phyloP scores from a whole-genome alignment of 1,284 basidiomycete genomes.

The Cryptococcus maquisensis region DNA sequence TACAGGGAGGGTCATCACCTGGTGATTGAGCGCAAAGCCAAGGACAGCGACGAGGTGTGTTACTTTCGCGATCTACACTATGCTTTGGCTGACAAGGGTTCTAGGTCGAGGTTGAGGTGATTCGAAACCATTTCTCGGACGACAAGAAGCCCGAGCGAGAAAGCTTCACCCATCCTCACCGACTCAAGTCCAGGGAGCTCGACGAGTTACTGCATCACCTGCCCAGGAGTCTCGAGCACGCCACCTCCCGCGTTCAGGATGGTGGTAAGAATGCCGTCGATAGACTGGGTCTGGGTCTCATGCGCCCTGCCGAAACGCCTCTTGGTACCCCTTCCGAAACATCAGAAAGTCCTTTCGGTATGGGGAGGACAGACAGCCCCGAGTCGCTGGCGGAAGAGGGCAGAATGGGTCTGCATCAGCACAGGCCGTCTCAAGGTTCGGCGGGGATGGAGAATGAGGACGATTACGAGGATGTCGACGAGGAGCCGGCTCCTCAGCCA shows the following conservation, averaged over 20 bases:
- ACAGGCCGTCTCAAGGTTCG: background rate
- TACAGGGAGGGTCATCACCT: conserved; percentile 67
- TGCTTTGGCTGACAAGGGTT: background rate
- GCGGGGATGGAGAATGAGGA: conserved; percentile 13
- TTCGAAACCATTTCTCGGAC: conserved; percentile 50
- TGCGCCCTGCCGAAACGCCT: conserved; percentile 1
- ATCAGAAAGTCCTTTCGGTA: background rate
- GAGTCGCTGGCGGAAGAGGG: background rate
- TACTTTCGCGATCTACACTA: background rate
- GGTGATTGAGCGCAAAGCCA: conserved; percentile 59
- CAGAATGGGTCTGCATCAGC: background rate
- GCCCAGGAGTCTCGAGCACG: conserved; percentile 26
- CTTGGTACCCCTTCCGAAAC: background rate
- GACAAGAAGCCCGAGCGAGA: conserved; percentile 20
- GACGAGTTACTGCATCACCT: conserved; percentile 20
- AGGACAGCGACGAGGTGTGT: conserved; percentile 63
- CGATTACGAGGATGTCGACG: conserved; percentile 13
- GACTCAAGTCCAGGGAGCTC: conserved; percentile 28
- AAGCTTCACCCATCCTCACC: conserved; percentile 34
- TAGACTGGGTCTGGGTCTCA: conserved; percentile 24
- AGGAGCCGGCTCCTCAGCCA: background rate
- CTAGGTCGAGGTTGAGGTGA: conserved; percentile 62
- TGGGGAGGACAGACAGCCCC: background rate
- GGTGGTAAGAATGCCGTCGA: conserved; percentile 30
- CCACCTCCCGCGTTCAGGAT: conserved; percentile 25